phyloP scores from a whole-genome alignment of 805 yeast genomes.

The Lachancea fermentati region DNA sequence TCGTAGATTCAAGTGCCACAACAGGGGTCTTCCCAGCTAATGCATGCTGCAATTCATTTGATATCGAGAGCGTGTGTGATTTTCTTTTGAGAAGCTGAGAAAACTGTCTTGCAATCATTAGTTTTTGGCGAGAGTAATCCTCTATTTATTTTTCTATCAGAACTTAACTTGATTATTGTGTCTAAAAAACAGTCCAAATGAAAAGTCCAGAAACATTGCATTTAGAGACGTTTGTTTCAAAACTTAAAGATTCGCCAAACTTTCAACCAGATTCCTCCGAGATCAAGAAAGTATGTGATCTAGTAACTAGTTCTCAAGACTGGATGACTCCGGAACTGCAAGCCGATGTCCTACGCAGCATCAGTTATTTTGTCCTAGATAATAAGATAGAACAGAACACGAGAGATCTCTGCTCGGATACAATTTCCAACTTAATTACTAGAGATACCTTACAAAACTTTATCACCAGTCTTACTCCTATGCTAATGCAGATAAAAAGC shows the following conservation, averaged over 20 bases:
- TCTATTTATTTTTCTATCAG: too few species aligned
- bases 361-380: background rate
- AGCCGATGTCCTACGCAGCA: background rate
- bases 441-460: background rate
- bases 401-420: background rate
- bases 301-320: background rate
- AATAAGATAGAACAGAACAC: background rate
- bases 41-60: slow-evolving; percentile 58
- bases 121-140: too few species aligned
- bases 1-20: slow-evolving; percentile 81
- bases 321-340: background rate
- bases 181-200: background rate
- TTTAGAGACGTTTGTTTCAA: background rate
- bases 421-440: background rate
- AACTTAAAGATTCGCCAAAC: background rate
- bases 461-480: slow-evolving; percentile 4
- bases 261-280: background rate
- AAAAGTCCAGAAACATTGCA: background rate
- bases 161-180: background rate
- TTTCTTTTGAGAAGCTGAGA: background rate
- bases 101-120: background rate
- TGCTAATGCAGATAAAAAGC: slow-evolving; percentile 7
- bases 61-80: slow-evolving; percentile 14
- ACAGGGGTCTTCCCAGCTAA: slow-evolving; percentile 53
- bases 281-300: background rate